Conservation (phyloP, 768 basidiomycete genomes). For the Phaffia australis region DNA sequence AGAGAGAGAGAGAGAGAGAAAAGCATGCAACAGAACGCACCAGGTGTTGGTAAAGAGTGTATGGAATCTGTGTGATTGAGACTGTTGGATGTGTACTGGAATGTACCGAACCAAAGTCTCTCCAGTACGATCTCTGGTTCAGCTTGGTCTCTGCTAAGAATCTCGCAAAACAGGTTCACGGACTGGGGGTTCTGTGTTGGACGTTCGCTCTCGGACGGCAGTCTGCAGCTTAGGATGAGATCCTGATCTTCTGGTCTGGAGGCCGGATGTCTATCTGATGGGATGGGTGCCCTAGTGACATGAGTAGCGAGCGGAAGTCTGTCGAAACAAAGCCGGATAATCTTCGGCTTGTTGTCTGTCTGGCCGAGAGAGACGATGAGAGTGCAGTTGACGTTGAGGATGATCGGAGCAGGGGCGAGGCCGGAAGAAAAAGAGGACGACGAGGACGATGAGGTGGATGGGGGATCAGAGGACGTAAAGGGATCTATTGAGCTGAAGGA, state of each 20-base stretch:
- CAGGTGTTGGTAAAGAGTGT: background rate
- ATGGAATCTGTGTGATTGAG: conserved; percentile 1
- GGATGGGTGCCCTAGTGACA: conserved; percentile 5
- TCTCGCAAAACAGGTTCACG: conserved; percentile 18
- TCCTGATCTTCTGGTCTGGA: conserved; percentile 14
- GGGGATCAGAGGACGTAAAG: background rate
- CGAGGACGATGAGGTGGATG: conserved; percentile 2
- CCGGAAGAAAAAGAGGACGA: conserved; percentile 3
- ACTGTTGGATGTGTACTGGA: background rate
- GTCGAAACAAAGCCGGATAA: conserved; percentile 20
- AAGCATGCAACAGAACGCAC: background rate
- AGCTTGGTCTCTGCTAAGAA: background rate
- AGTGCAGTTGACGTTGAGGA: conserved; percentile 12
- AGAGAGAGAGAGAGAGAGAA: background rate
- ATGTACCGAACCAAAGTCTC: conserved; percentile 21
- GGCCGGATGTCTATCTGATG: background rate
- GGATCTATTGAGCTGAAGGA: background rate
- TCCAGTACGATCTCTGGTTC: conserved; percentile 13
- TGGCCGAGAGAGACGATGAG: conserved; percentile 11
- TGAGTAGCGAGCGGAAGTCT: conserved; percentile 17
- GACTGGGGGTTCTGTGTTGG: background rate
- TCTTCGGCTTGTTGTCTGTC: conserved; percentile 9
- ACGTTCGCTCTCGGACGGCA: conserved; percentile 15
- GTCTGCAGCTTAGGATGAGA: conserved; percentile 7
- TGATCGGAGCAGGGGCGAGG: too few species aligned